Percentiles rank a stretch among this genome's conserved stretches.
phyloP scores from a whole-genome alignment of 371 early-diverging fungal species.

The Smittium culicis region DNA sequence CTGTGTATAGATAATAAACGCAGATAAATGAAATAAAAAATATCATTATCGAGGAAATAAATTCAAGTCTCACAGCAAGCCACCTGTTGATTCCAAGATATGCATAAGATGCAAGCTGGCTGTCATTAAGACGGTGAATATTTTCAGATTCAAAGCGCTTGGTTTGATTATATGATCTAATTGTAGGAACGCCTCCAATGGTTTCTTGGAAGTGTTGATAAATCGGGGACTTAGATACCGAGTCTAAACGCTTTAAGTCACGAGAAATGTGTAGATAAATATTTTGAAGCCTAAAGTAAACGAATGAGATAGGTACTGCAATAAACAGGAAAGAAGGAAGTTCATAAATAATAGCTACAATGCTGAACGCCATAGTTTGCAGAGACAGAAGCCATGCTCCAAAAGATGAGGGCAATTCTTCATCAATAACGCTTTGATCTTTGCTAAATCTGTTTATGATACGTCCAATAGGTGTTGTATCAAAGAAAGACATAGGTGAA shows the following conservation, averaged over 20 bases:
- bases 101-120: constrained; percentile 66
- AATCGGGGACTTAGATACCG: constrained; percentile 63
- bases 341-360: constrained; percentile 42
- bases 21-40: constrained; percentile 48
- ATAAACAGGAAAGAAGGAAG: constrained; percentile 45
- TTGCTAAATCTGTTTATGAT: constrained; percentile 78
- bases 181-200: constrained; percentile 55
- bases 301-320: constrained; percentile 37
- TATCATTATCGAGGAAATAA: constrained; percentile 47
- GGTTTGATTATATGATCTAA: constrained; percentile 66
- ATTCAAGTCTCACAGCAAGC: constrained; percentile 80
- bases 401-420: constrained; percentile 39
- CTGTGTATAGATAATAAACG: constrained; percentile 36
- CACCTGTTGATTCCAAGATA: constrained; percentile 73
- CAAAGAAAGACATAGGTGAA: constrained; percentile 85
- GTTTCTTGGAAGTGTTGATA: constrained; percentile 72
- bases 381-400: constrained; percentile 25
- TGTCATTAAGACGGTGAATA: constrained; percentile 57
- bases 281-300: constrained; percentile 50
- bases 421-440: constrained; percentile 75
- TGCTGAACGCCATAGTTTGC: constrained; percentile 40
- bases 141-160: constrained; percentile 58
- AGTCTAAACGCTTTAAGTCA: constrained; percentile 36
- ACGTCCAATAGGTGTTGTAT: constrained; percentile 77
- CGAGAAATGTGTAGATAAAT: constrained; percentile 53